Conservation (phyloP, 2,329 filamentous ascomycete species). For the Fusarium lateritium region DNA sequence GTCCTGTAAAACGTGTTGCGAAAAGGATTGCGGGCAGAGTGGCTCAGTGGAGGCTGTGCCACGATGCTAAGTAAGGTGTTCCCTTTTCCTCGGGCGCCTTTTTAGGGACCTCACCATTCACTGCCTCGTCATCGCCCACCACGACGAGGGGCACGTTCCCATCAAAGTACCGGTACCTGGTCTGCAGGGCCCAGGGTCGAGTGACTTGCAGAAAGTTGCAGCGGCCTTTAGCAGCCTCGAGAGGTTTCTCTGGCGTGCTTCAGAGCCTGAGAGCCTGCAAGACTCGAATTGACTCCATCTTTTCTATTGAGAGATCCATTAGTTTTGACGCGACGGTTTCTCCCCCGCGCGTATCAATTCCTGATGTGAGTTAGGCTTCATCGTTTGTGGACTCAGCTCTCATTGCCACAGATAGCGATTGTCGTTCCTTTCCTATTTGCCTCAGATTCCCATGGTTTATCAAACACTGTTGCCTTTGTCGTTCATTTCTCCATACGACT, state of each 20-base stretch:
- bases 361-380: constrained; percentile 29
- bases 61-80: constrained; percentile 31
- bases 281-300: constrained; percentile 22
- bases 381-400: neutral
- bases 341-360: constrained; percentile 39
- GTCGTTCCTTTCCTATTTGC: constrained; percentile 40
- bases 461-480: constrained; percentile 22
- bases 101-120: constrained; percentile 48
- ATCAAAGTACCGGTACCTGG: constrained; percentile 51
- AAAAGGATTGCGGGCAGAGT: constrained; percentile 37
- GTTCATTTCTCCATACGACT: constrained; percentile 27
- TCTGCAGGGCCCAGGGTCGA: constrained; percentile 18
- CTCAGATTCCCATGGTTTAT: constrained; percentile 36
- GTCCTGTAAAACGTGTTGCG: constrained; percentile 12
- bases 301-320: constrained; percentile 13
- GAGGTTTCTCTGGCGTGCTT: constrained; percentile 21
- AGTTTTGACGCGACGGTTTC: constrained; percentile 35
- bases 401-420: constrained; percentile 38
- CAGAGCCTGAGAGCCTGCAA: constrained; percentile 8
- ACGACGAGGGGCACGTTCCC: constrained; percentile 47
- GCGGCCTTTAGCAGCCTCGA: constrained; percentile 28
- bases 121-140: constrained; percentile 60
- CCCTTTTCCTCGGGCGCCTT: constrained; percentile 24
- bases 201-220: constrained; percentile 45
- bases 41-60: constrained; percentile 48